Base-by-base conservation (phyloP, 2,329 filamentous ascomycete genomes). In the Penicillium aurantiogriseum region DNA sequence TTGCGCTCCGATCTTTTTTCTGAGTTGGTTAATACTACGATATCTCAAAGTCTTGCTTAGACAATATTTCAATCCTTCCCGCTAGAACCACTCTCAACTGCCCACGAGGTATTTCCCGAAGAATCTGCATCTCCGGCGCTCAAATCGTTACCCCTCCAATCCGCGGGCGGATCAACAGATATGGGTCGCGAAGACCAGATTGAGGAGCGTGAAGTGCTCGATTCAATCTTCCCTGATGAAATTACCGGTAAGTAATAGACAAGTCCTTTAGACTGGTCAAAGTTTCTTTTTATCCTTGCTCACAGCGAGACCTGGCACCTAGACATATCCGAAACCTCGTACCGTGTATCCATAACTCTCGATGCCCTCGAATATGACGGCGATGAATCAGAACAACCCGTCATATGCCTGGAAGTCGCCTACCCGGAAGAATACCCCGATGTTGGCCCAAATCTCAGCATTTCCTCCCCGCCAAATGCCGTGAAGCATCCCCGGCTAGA, bases 171-270 rank as follows among this genome's bases (percentile, higher is more conserved):
- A 69, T 63, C 67, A 67, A 57, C 63, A 68, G 72, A 47, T 27
- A 81, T 81, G 79, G 79, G 78, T 54, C 73, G 76, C 73, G 93
- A 97, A 81, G 94, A 99, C 60, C 94, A 99, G 76, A 79, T 88
- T 64, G 94, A 99, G 79, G 94, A 99, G 83, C 88, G 92, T 61
- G 94, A 99, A 77, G 93, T 99, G 68, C 91, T 99, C 73, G 91
- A 96, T 72, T 97, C 93, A 60, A 99, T 99, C 71, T 99, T 97
- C 67, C 92, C 94, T 1, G 93, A 99, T 59, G 94, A 99, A 79
- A 96, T 99, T 67, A 93, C 88, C 83, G 89, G 92, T 93, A 70
- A 47, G 75, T 62, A 6, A 45, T 4, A 46, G 2, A 11, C 5
- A 35, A 29, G 35, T 36, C 17, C 8, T 15, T 10, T 36, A n/a